Conservation (phyloP, 805 yeast genomes). For the Wickerhamomyces bovis region DNA sequence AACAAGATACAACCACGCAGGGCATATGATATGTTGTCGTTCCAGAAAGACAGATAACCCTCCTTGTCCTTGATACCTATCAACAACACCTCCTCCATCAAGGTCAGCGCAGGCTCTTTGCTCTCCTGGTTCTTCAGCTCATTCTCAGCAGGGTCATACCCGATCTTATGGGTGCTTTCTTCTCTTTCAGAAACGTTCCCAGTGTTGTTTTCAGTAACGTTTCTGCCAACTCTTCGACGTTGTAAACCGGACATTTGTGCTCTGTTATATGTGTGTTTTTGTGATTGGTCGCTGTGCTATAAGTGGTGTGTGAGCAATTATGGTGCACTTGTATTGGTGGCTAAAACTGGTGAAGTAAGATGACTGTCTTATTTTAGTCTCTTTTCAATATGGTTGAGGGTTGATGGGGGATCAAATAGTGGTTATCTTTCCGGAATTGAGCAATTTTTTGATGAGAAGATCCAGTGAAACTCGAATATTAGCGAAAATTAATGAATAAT, state of each 20-base stretch:
- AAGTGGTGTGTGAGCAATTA: background rate
- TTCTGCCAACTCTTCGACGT: constrained; percentile 63
- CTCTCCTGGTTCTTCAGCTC: constrained; percentile 29
- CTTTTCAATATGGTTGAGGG: background rate
- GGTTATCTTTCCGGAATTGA: background rate
- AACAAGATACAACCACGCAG: constrained; percentile 88
- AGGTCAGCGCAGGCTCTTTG: constrained; percentile 67
- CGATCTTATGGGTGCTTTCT: constrained; percentile 55
- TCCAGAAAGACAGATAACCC: constrained; percentile 96
- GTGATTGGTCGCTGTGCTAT: background rate
- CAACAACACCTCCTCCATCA: constrained; percentile 94
- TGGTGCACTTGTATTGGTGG: background rate
- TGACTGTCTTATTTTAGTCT: background rate
- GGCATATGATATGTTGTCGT: constrained; percentile 94
- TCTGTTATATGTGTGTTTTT: background rate
- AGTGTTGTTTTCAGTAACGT: constrained; percentile 12
- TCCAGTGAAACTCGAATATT: background rate
- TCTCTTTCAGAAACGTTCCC: constrained; percentile 5
- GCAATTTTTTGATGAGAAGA: background rate
- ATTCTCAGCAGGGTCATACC: constrained; percentile 65
- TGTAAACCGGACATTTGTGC: constrained; percentile 51
- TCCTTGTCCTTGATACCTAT: constrained; percentile 94
- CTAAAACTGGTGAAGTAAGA: background rate
- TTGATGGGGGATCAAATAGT: no score
- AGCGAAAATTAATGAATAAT: background rate